Base-by-base conservation (phyloP, 192 early-diverging fungal genomes). In the Coemansia guatemalensis region DNA sequence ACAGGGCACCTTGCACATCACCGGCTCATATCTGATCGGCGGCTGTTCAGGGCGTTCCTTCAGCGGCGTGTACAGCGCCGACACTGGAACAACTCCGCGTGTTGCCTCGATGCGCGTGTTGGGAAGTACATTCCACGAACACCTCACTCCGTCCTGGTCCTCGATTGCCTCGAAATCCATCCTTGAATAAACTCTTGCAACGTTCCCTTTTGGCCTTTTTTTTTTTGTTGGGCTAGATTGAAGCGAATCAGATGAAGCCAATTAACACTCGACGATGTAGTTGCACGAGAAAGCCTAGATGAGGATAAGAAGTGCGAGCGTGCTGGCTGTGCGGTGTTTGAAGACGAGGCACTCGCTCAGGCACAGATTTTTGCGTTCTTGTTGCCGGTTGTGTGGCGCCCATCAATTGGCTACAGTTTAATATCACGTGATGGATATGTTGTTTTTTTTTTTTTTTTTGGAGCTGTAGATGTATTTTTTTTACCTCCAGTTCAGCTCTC, bases 111-210 rank as follows among this genome's bases (percentile, higher is more conserved):
- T 73, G 39, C 93, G 89, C 25, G 92, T 93, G 68, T 89, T 88
- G 17, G 97, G 95, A 86, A 94, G 94, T 27, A 93, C 93, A 83
- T 99, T 99, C 95, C 96, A 99, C 48, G 97, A 92, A 73, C 96
- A 90, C 21, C 97, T 89, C 63, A 97, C 86, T 54, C 97, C 97
- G 68, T 96, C 94, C 69, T 88, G 86, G 74, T 99, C 97, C 87
- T 99, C 88, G 49, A 94, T 88, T 50, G 88, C 88, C 58, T 92
- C 89, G 79, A 92, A 92, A 70, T 90, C 88, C 90, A 92, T 92
- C 26, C 7, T 81, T 32, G 20, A 39, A 30, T 48, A 21, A 32
- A 27, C 41, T 30, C 2, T 29, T 56, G n/a, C n/a, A 48, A 25
- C 21, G 25, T 51, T 5, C 26, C 29, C 1, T 23, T 22, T 52